These are phyloP conservation scores for Cotoneaster glaucophyllus DNA, from an alignment of 306 rosid genomes.

Conservation along the genomic window DNA sequence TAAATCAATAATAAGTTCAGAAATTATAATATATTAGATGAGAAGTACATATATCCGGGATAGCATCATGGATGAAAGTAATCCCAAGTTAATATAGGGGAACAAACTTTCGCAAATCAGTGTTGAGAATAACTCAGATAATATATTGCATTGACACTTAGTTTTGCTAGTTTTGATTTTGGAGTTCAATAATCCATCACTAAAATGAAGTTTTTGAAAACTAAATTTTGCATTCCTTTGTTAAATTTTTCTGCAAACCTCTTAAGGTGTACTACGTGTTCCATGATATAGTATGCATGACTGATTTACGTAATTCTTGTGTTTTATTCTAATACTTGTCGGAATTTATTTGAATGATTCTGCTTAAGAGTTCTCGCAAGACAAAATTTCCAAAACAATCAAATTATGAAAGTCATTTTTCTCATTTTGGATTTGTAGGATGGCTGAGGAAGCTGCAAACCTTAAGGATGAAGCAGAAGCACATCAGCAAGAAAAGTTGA, in stretches of 20 bases:
- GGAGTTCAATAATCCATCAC: neutral
- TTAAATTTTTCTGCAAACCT: neutral
- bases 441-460: constrained; percentile 61
- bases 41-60: neutral
- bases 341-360: neutral
- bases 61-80: neutral
- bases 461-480: constrained; percentile 65
- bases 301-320: neutral
- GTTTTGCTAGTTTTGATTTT: neutral
- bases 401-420: neutral
- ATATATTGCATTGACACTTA: neutral
- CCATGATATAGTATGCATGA: neutral
- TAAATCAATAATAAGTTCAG: too few relatives aligned
- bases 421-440: constrained; percentile 45
- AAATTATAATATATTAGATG: neutral
- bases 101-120: neutral
- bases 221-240: neutral
- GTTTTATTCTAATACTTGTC: neutral
- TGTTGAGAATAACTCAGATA: neutral
- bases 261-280: neutral
- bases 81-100: neutral
- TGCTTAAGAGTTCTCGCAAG: neutral
- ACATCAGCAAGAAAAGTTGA: constrained; percentile 43
- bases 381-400: neutral
- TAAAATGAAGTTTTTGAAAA: neutral